These are phyloP conservation scores for Tuber umbilicatum DNA, from an alignment of 495 filamentous ascomycete species.

Conservation along the genomic window DNA sequence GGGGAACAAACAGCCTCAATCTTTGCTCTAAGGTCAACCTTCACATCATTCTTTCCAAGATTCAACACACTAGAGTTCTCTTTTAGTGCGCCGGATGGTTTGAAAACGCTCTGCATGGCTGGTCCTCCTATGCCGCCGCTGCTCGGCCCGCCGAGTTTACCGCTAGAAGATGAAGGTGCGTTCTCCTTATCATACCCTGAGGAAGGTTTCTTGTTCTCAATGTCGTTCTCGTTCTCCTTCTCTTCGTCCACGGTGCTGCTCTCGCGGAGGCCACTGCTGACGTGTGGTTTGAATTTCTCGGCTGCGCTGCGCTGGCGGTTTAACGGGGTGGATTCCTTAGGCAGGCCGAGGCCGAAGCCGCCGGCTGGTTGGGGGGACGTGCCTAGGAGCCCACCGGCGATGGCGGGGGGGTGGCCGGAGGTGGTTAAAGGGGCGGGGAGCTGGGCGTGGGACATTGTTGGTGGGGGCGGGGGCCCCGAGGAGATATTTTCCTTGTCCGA, in stretches of 20 bases:
- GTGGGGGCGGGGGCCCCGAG: constrained; percentile 37
- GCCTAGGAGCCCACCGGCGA: constrained; percentile 33
- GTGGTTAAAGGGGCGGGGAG: constrained; percentile 34
- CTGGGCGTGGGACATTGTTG: constrained; percentile 38
- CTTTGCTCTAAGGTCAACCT: constrained; percentile 36
- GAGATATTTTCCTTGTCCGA: constrained; percentile 40
- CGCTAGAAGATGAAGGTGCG: not conserved
- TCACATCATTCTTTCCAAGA: constrained; percentile 32
- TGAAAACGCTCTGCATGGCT: constrained; percentile 22
- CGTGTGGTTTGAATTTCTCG: constrained; percentile 38
- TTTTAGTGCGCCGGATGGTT: constrained; percentile 29
- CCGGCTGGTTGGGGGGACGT: constrained; percentile 30
- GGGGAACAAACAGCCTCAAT: constrained; percentile 32
- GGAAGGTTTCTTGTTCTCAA: constrained; percentile 21
- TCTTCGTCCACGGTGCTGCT: constrained; percentile 30
- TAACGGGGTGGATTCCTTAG: constrained; percentile 27
- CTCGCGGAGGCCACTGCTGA: constrained; percentile 36
- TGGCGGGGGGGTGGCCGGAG: constrained; percentile 22
- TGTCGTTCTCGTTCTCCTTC: constrained; percentile 38
- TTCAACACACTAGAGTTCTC: constrained; percentile 31
- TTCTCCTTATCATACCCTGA: constrained; percentile 27
- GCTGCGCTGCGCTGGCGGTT: constrained; percentile 31
- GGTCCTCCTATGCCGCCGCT: constrained; percentile 16
- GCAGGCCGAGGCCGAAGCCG: constrained; percentile 26
- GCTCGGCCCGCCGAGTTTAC: constrained; percentile 17